Evolutionary conservation across 179 eudicot genomes (phyloP).

Genomic region (Dionaea muscipula): DNA sequence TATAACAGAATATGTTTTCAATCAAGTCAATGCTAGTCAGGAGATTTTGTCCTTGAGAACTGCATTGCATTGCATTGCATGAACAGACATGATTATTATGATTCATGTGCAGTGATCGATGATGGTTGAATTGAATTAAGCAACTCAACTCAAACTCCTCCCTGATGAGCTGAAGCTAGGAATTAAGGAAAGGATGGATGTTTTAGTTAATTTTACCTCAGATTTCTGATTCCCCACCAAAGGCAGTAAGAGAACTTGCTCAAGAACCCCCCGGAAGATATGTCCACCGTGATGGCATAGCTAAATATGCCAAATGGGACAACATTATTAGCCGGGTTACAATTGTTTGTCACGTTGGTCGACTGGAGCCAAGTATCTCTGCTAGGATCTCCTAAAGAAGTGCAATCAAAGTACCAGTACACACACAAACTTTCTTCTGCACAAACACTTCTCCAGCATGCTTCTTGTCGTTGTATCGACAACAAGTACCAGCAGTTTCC

Average conservation of each 20-base stretch:
- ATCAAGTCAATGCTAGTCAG: slow-evolving; percentile 47
- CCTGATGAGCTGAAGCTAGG: too few relatives aligned
- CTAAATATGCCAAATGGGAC: slow-evolving; percentile 51
- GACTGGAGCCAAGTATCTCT: slow-evolving; percentile 36
- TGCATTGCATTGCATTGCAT: too few relatives aligned
- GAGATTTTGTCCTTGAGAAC: slow-evolving; percentile 54
- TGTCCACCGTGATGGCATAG: slow-evolving; percentile 30
- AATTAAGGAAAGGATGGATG: too few relatives aligned
- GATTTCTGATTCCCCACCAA: slow-evolving; percentile 77
- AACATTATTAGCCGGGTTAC: slow-evolving; percentile 28
- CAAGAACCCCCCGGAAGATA: slow-evolving; percentile 34
- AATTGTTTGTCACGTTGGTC: slow-evolving; percentile 34
- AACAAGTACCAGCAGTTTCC: slow-evolving; percentile 71
- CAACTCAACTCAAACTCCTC: not conserved
- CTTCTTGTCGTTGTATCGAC: slow-evolving; percentile 54
- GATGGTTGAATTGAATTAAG: not conserved
- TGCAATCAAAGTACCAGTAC: slow-evolving; percentile 40
- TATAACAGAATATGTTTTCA: slow-evolving; percentile 40
- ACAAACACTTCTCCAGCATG: slow-evolving; percentile 52
- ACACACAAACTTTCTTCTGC: slow-evolving; percentile 26
- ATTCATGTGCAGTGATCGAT: not conserved
- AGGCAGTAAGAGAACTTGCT: slow-evolving; percentile 62
- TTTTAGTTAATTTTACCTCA: slow-evolving; percentile 29
- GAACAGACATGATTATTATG: too few relatives aligned
- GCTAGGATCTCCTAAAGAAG: slow-evolving; percentile 8